A percentile compares a stretch with the other conserved stretches of the same genome.
These are phyloP conservation scores for Canavalia ensiformis DNA, from an alignment of 306 rosid species.

Conservation along the genomic window DNA sequence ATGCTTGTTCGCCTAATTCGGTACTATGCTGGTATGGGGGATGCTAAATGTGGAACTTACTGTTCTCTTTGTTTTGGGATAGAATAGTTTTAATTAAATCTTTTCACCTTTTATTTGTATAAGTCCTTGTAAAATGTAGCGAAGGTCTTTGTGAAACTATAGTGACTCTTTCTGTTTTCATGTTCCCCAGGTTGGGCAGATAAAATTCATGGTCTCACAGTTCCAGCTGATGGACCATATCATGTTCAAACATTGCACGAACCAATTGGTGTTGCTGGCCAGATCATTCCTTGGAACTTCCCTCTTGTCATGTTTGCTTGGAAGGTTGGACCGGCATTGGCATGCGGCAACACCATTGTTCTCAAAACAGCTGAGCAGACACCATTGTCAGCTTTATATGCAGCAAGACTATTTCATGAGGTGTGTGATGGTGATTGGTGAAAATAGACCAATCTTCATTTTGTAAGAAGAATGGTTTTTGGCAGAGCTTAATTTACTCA, in stretches of 20 bases:
- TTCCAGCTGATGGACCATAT: conserved; percentile 83
- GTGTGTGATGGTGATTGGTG: conserved; percentile 46
- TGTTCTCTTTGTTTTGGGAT: neutral
- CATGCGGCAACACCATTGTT: conserved; percentile 87
- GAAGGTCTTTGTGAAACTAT: neutral
- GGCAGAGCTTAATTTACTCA: neutral
- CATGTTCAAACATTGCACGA: conserved; percentile 91
- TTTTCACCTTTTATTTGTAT: too few relatives aligned
- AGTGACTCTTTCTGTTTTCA: conserved; percentile 22
- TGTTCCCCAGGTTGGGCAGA: conserved; percentile 85
- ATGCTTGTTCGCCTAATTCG: conserved; percentile 76
- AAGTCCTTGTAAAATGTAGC: too few relatives aligned
- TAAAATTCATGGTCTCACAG: conserved; percentile 91
- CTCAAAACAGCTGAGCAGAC: conserved; percentile 96
- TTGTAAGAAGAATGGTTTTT: neutral
- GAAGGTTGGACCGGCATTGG: conserved; percentile 95
- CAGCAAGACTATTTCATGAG: conserved; percentile 75
- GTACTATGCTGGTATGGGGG: conserved; percentile 80
- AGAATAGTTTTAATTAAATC: too few relatives aligned
- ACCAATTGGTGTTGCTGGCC: conserved; percentile 96
- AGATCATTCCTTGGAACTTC: conserved; percentile 97
- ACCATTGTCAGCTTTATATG: conserved; percentile 84
- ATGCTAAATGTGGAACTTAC: neutral
- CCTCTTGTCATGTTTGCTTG: conserved; percentile 92
- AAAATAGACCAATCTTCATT: neutral